Percentiles rank a stretch among this genome's conserved stretches.
Evolutionary conservation across 2,329 filamentous ascomycete species (phyloP).

Genomic region (Pseudogymnoascus pannorum): DNA sequence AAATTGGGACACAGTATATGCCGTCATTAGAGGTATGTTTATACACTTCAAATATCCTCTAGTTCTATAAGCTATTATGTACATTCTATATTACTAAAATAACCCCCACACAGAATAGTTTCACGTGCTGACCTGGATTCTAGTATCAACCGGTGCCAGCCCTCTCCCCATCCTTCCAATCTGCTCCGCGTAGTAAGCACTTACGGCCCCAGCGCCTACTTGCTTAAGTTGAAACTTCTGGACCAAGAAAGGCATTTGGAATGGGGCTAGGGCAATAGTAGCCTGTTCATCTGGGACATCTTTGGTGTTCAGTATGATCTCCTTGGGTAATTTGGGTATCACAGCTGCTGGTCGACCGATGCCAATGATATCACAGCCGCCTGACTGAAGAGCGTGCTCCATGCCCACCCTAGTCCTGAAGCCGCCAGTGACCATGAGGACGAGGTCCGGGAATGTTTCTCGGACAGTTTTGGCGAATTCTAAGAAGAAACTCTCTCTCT

Average conservation of each 20-base stretch:
- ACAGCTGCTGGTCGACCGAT: constrained; percentile 40
- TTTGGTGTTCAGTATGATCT: constrained; percentile 29
- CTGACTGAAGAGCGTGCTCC: constrained; percentile 38
- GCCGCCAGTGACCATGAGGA: constrained; percentile 55
- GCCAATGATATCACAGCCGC: constrained; percentile 43
- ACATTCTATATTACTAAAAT: not conserved
- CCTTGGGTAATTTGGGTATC: constrained; percentile 35
- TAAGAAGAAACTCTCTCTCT: constrained; percentile 61
- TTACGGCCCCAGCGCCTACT: constrained; percentile 16
- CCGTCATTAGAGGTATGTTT: too few relatives aligned
- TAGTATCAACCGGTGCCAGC: constrained; percentile 1
- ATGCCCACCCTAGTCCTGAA: constrained; percentile 49
- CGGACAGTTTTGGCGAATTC: constrained; percentile 53
- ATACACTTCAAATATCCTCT: too few relatives aligned
- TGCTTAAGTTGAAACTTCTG: constrained; percentile 9
- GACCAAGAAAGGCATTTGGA: not conserved
- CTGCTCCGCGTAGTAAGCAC: constrained; percentile 24
- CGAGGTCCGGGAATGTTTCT: constrained; percentile 35
- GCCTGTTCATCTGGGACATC: constrained; percentile 22
- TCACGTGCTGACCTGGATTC: not conserved
- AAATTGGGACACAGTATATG: too few relatives aligned
- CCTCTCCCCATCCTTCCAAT: constrained; percentile 26
- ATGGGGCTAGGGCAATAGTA: not conserved
- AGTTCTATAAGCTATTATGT: not conserved
- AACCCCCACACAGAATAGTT: not conserved